phyloP scores from a whole-genome alignment of 495 filamentous ascomycete species.

The Letharia columbiana region DNA sequence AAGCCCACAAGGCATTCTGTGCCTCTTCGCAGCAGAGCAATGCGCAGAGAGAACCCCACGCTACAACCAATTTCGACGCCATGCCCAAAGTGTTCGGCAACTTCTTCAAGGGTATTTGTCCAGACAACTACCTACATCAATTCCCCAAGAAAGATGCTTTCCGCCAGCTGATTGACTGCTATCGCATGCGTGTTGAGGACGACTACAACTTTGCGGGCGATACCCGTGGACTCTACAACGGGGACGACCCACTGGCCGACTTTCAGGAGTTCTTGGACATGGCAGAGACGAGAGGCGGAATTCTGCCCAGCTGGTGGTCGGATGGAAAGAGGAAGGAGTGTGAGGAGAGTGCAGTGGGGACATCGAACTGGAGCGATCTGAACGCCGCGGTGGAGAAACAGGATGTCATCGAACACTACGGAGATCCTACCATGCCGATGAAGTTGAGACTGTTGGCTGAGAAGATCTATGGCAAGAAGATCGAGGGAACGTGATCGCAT shows the following conservation, averaged over 20 bases:
- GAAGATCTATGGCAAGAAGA: constrained; percentile 22
- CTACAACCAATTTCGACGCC: background rate
- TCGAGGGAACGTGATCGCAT: background rate
- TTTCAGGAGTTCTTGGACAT: constrained; percentile 27
- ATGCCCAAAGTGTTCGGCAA: constrained; percentile 5
- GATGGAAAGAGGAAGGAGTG: constrained; percentile 28
- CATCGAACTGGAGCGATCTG: constrained; percentile 22
- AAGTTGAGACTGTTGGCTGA: constrained; percentile 35
- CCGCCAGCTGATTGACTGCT: constrained; percentile 40
- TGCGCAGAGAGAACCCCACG: constrained; percentile 9
- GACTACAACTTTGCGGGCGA: constrained; percentile 26
- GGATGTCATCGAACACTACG: constrained; percentile 35
- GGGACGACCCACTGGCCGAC: constrained; percentile 16
- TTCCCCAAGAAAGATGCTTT: constrained; percentile 37
- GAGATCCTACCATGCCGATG: constrained; percentile 34
- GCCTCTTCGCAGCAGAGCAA: constrained; percentile 10
- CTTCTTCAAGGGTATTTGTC: constrained; percentile 27
- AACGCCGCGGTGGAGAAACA: constrained; percentile 28
- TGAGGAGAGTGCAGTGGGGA: constrained; percentile 23
- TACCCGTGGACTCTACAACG: constrained; percentile 28
- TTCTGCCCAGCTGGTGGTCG: constrained; percentile 40
- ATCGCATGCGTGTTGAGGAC: constrained; percentile 41
- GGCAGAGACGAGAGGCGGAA: constrained; percentile 22
- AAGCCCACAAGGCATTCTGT: constrained; percentile 36
- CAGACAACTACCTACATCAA: constrained; percentile 32